Percentiles rank a stretch among this genome's conserved stretches.
These are phyloP conservation scores for Ophiostoma ulmi DNA, from an alignment of 2,329 filamentous ascomycete species.

Conservation along the genomic window DNA sequence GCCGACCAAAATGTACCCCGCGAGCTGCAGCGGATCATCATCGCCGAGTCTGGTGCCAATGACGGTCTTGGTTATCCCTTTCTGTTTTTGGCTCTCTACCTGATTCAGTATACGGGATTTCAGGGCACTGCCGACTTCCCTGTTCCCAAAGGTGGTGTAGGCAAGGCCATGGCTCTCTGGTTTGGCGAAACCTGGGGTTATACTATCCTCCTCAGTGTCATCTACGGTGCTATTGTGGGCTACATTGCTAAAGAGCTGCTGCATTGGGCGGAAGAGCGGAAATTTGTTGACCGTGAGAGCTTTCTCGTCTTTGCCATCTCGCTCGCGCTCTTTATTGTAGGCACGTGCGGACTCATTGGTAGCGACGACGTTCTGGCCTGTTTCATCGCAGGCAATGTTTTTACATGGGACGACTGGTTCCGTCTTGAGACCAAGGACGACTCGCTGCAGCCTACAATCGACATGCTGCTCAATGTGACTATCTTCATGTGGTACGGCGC, in stretches of 20 bases:
- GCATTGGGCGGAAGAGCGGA: conserved; percentile 75
- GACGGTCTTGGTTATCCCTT: conserved; percentile 88
- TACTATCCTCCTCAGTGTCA: conserved; percentile 69
- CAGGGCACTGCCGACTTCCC: conserved; percentile 47
- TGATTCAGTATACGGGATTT: conserved; percentile 68
- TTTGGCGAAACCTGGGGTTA: conserved; percentile 83
- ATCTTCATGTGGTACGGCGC: conserved; percentile 91
- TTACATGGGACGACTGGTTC: conserved; percentile 95
- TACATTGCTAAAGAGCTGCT: conserved; percentile 78
- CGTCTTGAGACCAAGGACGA: conserved; percentile 83
- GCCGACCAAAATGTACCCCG: conserved; percentile 85
- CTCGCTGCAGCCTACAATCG: conserved; percentile 86
- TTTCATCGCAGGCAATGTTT: conserved; percentile 85
- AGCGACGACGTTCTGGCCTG: conserved; percentile 87
- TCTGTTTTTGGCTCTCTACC: conserved; percentile 74
- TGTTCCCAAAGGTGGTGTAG: conserved; percentile 51
- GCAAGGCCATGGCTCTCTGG: conserved; percentile 70
- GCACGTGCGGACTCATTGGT: conserved; percentile 80
- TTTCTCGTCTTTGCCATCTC: conserved; percentile 84
- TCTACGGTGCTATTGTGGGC: conserved; percentile 72
- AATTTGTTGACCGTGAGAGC: conserved; percentile 79
- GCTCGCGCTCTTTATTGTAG: conserved; percentile 78
- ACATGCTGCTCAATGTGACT: conserved; percentile 86
- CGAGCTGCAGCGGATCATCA: conserved; percentile 72
- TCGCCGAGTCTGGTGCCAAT: conserved; percentile 80